A percentile compares a stretch with the other conserved stretches of the same genome.
phyloP scores from a whole-genome alignment of 1,139 yeast genomes.

The Wickerhamomyces sp. region DNA sequence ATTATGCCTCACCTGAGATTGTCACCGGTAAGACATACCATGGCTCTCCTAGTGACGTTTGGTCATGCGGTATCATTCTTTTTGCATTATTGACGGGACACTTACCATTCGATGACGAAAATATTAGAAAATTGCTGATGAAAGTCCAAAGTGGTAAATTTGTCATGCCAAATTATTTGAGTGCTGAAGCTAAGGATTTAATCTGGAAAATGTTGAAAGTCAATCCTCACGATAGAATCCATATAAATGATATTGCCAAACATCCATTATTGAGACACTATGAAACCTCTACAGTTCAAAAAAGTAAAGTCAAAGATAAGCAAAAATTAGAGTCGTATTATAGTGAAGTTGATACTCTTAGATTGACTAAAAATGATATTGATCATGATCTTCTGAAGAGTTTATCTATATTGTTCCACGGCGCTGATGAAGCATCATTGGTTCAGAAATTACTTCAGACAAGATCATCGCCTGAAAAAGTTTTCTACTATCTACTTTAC shows the following conservation, averaged over 20 bases:
- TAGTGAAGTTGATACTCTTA: constrained; percentile 24
- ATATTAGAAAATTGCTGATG: constrained; percentile 74
- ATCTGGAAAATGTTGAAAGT: constrained; percentile 78
- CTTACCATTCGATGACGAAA: constrained; percentile 95
- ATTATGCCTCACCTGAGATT: constrained; percentile 96
- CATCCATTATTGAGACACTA: constrained; percentile 83
- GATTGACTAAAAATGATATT: constrained; percentile 42
- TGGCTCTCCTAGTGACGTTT: constrained; percentile 95
- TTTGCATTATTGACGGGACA: constrained; percentile 94
- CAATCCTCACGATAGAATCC: constrained; percentile 72
- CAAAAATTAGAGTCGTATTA: constrained; percentile 21
- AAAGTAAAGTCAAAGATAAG: constrained; percentile 20
- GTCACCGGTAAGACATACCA: constrained; percentile 93
- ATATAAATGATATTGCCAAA: constrained; percentile 62
- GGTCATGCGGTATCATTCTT: constrained; percentile 97
- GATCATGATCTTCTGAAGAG: constrained; percentile 83
- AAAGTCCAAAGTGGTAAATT: constrained; percentile 91
- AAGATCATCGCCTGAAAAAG: constrained; percentile 74
- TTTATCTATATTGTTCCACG: constrained; percentile 87
- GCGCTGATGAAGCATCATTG: constrained; percentile 61
- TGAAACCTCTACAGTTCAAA: constrained; percentile 26
- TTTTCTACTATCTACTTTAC: constrained; percentile 78
- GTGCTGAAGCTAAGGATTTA: constrained; percentile 81
- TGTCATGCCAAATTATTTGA: constrained; percentile 74
- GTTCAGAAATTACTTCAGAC: constrained; percentile 54